Evolutionary conservation across 2,329 filamentous ascomycete genomes (phyloP), one percentile per base, ranked within the genome.

Genomic region (Fusarium continuum): DNA sequence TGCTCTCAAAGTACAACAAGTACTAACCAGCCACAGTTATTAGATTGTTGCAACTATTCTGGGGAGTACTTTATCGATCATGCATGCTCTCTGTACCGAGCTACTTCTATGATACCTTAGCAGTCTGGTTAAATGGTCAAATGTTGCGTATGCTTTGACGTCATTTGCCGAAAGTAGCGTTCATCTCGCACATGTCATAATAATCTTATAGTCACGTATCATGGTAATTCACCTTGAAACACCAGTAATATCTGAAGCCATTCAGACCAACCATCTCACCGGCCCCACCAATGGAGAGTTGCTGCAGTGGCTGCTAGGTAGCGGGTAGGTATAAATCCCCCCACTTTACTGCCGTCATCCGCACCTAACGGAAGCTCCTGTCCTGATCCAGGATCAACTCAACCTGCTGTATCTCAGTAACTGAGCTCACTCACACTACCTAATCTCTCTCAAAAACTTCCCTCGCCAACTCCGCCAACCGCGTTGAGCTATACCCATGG

Each of bases 401-500:
- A 35, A 48, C 23, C 22, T 10, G 44, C 22, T 28, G 28, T 39
- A 41, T 32, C 52, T 41, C 29, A 45, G 25, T 54, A 51, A 40
- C 58, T 55, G 51, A 55, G 41, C 50, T 63, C 57, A 52, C 62
- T 39, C 62, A 60, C 55, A n/a, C n/a, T n/a, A n/a, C n/a, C n/a
- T n/a, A n/a, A n/a, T n/a, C n/a, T 63, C 25, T 51, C 48, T 59
- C 29, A 36, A 45, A 48, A 54, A 57, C 54, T 45, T 19, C 25
- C 26, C 43, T 39, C 44, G 38, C 44, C 40, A 56, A 46, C 34
- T 56, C 40, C 50, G 41, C 49, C 53, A 55, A 51, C 45, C 44
- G 49, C 69, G 81, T 79, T 79, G 81, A 82, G 81, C 44, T 49
- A 50, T 28, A 79, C 78, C 67, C 72, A 91, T 91, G 89, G 87